Conservation (phyloP, 441 rosid genomes). For the Populus tomentosa region DNA sequence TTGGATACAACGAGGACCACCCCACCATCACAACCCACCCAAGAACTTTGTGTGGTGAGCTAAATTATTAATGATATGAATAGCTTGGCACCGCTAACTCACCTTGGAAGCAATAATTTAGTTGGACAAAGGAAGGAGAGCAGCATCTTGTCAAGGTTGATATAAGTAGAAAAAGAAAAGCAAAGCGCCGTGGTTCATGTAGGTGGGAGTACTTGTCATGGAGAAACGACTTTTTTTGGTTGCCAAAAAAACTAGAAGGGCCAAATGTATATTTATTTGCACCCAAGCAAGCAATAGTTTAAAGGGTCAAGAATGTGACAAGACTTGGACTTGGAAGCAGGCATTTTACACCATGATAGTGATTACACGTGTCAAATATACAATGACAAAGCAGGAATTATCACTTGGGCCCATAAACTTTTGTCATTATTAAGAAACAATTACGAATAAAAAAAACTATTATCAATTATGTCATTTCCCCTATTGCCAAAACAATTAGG, state of each 20-base stretch:
- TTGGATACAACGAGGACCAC: neutral
- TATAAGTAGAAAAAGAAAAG: neutral
- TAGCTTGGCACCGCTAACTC: neutral
- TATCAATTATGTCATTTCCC: neutral
- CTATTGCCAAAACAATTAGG: neutral
- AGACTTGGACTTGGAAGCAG: slow-evolving; percentile 4
- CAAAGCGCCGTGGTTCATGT: neutral
- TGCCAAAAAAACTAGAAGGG: neutral
- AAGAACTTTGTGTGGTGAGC: neutral
- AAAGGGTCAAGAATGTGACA: neutral
- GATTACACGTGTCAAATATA: slow-evolving; percentile 2
- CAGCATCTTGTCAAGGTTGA: neutral
- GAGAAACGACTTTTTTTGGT: neutral
- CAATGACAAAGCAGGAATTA: neutral
- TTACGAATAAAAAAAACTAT: neutral
- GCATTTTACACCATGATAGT: neutral
- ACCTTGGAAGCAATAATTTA: neutral
- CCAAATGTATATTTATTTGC: neutral
- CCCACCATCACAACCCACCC: neutral
- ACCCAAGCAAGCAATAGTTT: neutral
- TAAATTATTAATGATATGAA: neutral
- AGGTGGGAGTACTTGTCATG: neutral
- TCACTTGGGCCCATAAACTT: neutral
- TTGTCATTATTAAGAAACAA: slow-evolving; percentile 5
- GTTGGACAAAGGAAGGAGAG: neutral